These are phyloP conservation scores for Pythium brachiatum DNA, from an alignment of 352 stramenopile genomes.

Conservation along the genomic window DNA sequence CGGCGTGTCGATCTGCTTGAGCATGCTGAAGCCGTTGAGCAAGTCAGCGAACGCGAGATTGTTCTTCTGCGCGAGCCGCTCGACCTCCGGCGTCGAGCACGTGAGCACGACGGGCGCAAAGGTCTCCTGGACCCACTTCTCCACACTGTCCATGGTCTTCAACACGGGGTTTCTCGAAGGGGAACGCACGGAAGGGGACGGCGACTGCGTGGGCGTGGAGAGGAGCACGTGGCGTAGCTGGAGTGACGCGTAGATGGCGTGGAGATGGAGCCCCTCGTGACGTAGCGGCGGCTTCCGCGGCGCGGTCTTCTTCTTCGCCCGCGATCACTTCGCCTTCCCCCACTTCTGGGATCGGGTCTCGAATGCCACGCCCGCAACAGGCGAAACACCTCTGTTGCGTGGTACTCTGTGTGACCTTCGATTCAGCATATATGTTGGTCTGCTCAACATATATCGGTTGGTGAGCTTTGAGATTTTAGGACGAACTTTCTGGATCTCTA, in stretches of 20 bases:
- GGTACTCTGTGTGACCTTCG: background rate
- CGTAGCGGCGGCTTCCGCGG: background rate
- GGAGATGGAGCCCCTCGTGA: background rate
- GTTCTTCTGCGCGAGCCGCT: constrained; percentile 83
- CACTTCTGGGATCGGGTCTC: constrained; percentile 15
- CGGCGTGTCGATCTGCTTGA: constrained; percentile 62
- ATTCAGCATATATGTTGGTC: constrained; percentile 2
- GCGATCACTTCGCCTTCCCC: constrained; percentile 17
- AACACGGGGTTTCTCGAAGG: constrained; percentile 7
- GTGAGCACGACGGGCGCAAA: constrained; percentile 81
- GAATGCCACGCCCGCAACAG: constrained; percentile 16
- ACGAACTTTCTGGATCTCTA: background rate
- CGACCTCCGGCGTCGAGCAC: constrained; percentile 67
- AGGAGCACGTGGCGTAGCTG: background rate
- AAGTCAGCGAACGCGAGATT: constrained; percentile 69
- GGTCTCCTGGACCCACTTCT: constrained; percentile 73
- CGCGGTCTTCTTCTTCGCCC: constrained; percentile 1
- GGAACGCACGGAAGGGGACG: constrained; percentile 3
- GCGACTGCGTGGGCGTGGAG: background rate
- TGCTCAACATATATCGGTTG: background rate
- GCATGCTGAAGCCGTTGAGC: constrained; percentile 66
- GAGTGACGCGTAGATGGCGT: background rate
- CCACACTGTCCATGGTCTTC: constrained; percentile 50
- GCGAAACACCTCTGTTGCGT: constrained; percentile 9
- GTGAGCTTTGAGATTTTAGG: background rate